These are phyloP conservation scores for Ceratobasidium sp. DNA, from an alignment of 1,284 basidiomycete genomes.

Conservation along the genomic window DNA sequence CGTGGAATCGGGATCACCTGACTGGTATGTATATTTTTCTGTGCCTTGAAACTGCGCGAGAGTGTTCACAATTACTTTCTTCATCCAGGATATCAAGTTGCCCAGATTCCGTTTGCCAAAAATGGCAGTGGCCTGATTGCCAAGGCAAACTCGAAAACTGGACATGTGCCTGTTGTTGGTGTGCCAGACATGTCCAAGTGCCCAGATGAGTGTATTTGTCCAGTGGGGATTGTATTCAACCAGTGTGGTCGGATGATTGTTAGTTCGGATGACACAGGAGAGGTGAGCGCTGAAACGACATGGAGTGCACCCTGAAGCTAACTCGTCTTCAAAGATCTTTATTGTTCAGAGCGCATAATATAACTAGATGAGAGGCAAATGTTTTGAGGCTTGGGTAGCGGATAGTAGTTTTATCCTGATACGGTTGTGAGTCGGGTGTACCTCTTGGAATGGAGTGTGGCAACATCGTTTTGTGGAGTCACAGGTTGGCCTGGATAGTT, in stretches of 20 bases:
- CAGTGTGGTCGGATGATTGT: conserved; percentile 20
- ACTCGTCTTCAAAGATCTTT: too few species aligned
- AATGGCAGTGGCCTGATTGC: conserved; percentile 13
- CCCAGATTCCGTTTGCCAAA: conserved; percentile 7
- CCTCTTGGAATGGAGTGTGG: too few species aligned
- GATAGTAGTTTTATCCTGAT: too few species aligned
- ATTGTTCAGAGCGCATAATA: too few species aligned
- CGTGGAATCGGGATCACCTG: conserved; percentile 36
- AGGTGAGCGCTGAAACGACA: conserved; percentile 18
- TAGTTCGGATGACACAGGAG: conserved; percentile 35
- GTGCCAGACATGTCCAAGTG: conserved; percentile 32
- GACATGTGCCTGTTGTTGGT: conserved; percentile 17
- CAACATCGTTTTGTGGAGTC: too few species aligned
- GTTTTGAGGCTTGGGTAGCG: too few species aligned
- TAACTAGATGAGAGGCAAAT: too few species aligned
- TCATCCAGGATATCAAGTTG: conserved; percentile 19
- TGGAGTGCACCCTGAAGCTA: too few species aligned
- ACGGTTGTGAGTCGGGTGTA: too few species aligned
- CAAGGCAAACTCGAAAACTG: conserved; percentile 3
- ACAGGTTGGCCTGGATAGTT: too few species aligned
- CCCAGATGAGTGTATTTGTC: conserved; percentile 29
- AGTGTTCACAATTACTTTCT: too few species aligned
- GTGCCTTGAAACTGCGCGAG: background rate
- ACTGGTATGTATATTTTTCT: conserved; percentile 28
- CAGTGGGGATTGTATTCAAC: conserved; percentile 40